Percentiles rank a stretch among this genome's conserved stretches.
These are phyloP conservation scores for Laburnicola sp. DNA, from an alignment of 2,329 filamentous ascomycete genomes.

Conservation along the genomic window DNA sequence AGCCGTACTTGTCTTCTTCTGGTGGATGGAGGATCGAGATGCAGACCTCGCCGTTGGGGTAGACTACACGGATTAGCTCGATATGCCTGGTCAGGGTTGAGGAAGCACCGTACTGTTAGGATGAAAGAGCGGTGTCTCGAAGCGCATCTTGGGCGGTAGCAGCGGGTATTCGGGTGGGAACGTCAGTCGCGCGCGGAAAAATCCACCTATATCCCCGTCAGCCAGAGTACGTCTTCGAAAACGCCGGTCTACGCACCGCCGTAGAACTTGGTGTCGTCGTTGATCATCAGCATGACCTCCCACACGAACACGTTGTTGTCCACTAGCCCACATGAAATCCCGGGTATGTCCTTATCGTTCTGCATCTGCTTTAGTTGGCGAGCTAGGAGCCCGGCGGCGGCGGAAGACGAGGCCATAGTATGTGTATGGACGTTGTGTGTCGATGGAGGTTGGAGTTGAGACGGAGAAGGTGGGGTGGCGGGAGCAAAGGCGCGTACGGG, in stretches of 20 bases:
- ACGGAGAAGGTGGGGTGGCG: conserved; percentile 10
- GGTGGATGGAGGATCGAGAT: conserved; percentile 98
- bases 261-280: conserved; percentile 89
- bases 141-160: conserved; percentile 93
- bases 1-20: conserved; percentile 96
- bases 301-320: conserved; percentile 91
- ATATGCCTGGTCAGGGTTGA: not conserved
- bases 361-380: conserved; percentile 95
- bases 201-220: conserved; percentile 62
- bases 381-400: conserved; percentile 72
- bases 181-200: conserved; percentile 92
- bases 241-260: conserved; percentile 66
- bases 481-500: not conserved
- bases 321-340: conserved; percentile 89
- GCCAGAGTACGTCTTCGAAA: not conserved
- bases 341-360: conserved; percentile 84
- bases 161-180: conserved; percentile 98
- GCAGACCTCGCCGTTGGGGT: conserved; percentile 88
- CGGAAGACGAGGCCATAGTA: conserved; percentile 47
- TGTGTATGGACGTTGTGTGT: conserved; percentile 1
- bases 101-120: conserved; percentile 73
- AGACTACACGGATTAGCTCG: conserved; percentile 61
- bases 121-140: conserved; percentile 92
- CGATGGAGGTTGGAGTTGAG: conserved; percentile 4
- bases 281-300: conserved; percentile 99